phyloP scores from a whole-genome alignment of 116 monocot genomes.

The Zostera marina region DNA sequence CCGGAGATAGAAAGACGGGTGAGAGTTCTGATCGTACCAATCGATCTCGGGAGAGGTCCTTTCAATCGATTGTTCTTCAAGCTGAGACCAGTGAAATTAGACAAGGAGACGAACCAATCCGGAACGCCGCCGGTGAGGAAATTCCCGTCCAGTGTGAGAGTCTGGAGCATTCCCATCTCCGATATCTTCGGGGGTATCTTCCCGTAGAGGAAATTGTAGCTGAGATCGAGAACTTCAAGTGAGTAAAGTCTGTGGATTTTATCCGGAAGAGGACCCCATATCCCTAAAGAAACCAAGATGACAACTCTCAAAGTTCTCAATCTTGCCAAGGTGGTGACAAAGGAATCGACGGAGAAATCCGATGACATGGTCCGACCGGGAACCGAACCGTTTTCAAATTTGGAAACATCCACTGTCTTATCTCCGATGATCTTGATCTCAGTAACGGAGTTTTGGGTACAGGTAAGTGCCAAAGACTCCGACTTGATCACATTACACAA shows the following conservation, averaged over 20 bases:
- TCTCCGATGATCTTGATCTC: conserved; percentile 80
- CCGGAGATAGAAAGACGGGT: conserved; percentile 45
- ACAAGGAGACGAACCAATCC: conserved; percentile 54
- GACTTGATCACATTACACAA: conserved; percentile 34
- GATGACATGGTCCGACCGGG: conserved; percentile 36
- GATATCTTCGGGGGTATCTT: conserved; percentile 70
- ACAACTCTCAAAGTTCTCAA: conserved; percentile 54
- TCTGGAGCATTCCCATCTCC: conserved; percentile 49
- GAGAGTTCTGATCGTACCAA: conserved; percentile 34
- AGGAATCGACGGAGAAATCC: conserved; percentile 63
- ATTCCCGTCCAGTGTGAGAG: conserved; percentile 60
- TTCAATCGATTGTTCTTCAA: conserved; percentile 53
- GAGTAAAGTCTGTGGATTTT: conserved; percentile 69
- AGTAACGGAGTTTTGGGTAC: conserved; percentile 34
- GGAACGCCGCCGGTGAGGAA: conserved; percentile 81
- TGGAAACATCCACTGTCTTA: conserved; percentile 24
- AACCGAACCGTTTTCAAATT: conserved; percentile 34
- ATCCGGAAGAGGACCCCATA: conserved; percentile 84
- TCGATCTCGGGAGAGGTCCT: conserved; percentile 48
- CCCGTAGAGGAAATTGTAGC: conserved; percentile 84
- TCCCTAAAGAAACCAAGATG: conserved; percentile 75
- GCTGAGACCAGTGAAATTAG: conserved; percentile 63
- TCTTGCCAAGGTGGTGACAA: conserved; percentile 70
- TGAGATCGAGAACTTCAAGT: conserved; percentile 87
- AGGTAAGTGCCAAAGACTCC: conserved; percentile 22